phyloP scores from a whole-genome alignment of 2,329 filamentous ascomycete species.

The Talaromyces albobiverticillius region DNA sequence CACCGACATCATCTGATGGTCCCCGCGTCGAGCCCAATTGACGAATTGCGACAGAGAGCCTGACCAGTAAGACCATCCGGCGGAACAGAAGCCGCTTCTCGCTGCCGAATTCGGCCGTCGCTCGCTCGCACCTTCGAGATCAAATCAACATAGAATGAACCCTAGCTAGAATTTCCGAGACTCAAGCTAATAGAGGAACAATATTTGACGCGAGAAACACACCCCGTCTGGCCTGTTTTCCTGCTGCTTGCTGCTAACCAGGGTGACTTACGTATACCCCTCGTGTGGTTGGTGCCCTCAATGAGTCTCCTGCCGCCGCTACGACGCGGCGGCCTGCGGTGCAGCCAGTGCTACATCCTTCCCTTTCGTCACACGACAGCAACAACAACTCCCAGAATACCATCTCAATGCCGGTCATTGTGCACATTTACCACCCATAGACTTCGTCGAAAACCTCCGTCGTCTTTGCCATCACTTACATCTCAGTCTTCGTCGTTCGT shows the following conservation, averaged over 20 bases:
- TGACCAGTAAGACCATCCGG: background rate
- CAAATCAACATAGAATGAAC: background rate
- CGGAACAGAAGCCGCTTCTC: background rate
- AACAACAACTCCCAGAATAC: background rate
- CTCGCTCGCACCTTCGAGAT: background rate
- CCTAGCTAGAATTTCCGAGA: background rate
- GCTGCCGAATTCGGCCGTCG: conserved; percentile 10
- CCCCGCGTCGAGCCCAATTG: background rate
- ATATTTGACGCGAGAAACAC: no score
- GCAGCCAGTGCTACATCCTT: conserved; percentile 10
- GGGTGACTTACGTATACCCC: background rate
- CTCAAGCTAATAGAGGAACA: no score
- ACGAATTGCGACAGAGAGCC: background rate
- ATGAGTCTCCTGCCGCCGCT: conserved; percentile 16
- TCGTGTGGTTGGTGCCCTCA: conserved; percentile 3
- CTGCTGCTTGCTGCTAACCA: background rate
- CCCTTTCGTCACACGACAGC: background rate
- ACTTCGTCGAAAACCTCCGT: background rate
- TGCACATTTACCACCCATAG: background rate
- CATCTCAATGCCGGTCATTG: background rate
- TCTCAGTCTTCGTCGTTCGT: background rate
- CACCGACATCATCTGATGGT: no score
- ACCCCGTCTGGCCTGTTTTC: no score
- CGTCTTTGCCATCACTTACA: background rate
- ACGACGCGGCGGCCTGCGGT: conserved; percentile 10